phyloP scores from a whole-genome alignment of 768 basidiomycete species.

The Lanmaoa rubissima region DNA sequence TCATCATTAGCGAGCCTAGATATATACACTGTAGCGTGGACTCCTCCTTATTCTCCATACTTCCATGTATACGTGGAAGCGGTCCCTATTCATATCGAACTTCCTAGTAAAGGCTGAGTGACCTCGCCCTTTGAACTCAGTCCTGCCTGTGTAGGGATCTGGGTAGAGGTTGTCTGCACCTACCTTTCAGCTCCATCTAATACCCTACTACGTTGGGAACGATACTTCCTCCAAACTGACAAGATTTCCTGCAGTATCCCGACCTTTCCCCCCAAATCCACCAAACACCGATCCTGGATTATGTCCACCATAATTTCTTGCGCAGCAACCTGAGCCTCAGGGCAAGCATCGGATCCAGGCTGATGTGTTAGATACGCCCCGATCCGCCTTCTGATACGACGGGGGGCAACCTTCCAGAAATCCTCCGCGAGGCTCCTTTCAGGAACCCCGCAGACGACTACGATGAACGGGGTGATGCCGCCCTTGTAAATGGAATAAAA shows the following conservation, averaged over 20 bases:
- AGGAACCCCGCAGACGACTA: conserved; percentile 13
- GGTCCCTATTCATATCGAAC: neutral
- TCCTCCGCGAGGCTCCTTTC: conserved; percentile 10
- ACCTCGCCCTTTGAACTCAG: no score
- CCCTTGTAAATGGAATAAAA: conserved; percentile 17
- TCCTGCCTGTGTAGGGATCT: neutral
- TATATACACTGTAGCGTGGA: conserved; percentile 12
- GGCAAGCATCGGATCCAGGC: conserved; percentile 8
- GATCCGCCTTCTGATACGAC: conserved; percentile 8
- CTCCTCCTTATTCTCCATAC: conserved; percentile 1
- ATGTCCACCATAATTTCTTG: conserved; percentile 11
- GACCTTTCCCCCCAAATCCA: conserved; percentile 16
- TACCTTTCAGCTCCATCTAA: neutral
- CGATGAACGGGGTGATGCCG: conserved; percentile 14
- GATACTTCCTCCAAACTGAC: conserved; percentile 20
- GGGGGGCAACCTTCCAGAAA: conserved; percentile 9
- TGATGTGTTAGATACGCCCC: conserved; percentile 11
- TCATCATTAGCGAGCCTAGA: conserved; percentile 10
- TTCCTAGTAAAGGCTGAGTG: neutral
- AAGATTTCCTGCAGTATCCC: conserved; percentile 16
- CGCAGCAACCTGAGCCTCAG: conserved; percentile 9
- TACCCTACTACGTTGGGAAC: conserved; percentile 7
- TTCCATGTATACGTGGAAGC: neutral
- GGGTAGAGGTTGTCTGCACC: neutral
- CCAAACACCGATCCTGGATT: conserved; percentile 12